A percentile compares a stretch with the other conserved stretches of the same genome.
phyloP scores from a whole-genome alignment of 2,329 filamentous ascomycete species.

The Verticillium isaacii region DNA sequence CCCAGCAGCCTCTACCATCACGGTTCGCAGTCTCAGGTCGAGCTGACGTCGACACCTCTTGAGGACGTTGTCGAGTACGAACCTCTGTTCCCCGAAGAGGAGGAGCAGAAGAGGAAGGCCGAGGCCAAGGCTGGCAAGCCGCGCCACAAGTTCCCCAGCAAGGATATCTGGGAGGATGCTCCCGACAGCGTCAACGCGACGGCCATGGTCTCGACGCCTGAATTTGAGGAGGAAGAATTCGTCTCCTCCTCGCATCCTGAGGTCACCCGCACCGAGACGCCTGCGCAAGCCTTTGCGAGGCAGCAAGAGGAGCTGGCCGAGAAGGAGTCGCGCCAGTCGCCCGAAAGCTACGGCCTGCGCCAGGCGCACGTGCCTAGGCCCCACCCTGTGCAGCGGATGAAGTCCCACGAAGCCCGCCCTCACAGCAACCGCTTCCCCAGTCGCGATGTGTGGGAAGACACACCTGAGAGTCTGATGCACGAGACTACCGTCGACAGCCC shows the following conservation, averaged over 20 bases:
- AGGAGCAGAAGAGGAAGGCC: conserved; percentile 35
- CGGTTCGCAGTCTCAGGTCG: conserved; percentile 36
- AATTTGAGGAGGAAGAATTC: conserved; percentile 27
- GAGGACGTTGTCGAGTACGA: conserved; percentile 94
- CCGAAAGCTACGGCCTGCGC: conserved; percentile 42
- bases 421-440: conserved; percentile 76
- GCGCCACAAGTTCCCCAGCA: conserved; percentile 78
- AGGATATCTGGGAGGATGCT: conserved; percentile 96
- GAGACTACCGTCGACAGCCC: conserved; percentile 66
- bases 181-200: conserved; percentile 77
- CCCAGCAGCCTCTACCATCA: conserved; percentile 57
- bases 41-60: conserved; percentile 63
- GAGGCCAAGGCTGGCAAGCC: conserved; percentile 44
- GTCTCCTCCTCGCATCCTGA: conserved; percentile 19
- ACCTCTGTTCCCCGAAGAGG: conserved; percentile 83
- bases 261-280: conserved; percentile 41
- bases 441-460: conserved; percentile 91
- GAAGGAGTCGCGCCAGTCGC: conserved; percentile 38
- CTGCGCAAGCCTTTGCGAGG: conserved; percentile 61
- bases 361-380: conserved; percentile 36
- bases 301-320: conserved; percentile 62
- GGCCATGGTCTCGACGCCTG: conserved; percentile 80
- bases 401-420: conserved; percentile 44
- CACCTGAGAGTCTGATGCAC: conserved; percentile 75
- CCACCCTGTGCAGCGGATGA: conserved; percentile 4